Conservation (phyloP, 2,329 filamentous ascomycete genomes). For the Scytalidium sp. region DNA sequence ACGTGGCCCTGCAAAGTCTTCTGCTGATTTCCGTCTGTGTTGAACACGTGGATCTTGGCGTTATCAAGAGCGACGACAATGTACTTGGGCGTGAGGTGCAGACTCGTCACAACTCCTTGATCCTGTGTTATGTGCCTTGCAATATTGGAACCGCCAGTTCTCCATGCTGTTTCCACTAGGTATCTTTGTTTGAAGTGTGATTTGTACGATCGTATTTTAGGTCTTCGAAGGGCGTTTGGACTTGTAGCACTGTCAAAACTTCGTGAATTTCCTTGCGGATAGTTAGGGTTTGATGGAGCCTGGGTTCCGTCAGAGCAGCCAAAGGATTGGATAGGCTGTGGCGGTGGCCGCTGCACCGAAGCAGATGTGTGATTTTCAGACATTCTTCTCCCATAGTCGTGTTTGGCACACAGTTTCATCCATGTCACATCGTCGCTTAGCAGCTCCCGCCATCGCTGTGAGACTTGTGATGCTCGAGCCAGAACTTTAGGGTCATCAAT, state of each 20-base stretch:
- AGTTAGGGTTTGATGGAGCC: slow-evolving; percentile 13
- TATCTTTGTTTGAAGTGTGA: slow-evolving; percentile 98
- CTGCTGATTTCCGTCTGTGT: slow-evolving; percentile 83
- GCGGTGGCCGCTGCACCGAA: slow-evolving; percentile 20
- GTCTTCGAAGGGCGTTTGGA: slow-evolving; percentile 42
- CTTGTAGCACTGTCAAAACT: slow-evolving; percentile 53
- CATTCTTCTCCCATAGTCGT: slow-evolving; percentile 71
- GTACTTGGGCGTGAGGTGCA: slow-evolving; percentile 92
- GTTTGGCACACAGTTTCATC: slow-evolving; percentile 96
- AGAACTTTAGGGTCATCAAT: slow-evolving; percentile 96
- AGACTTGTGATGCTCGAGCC: slow-evolving; percentile 93
- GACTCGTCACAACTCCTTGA: slow-evolving; percentile 91
- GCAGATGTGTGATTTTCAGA: slow-evolving; percentile 33
- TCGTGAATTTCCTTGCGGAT: slow-evolving; percentile 30
- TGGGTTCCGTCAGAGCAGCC: background rate
- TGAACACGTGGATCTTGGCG: slow-evolving; percentile 97
- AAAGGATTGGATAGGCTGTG: slow-evolving; percentile 21
- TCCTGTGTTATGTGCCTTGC: slow-evolving; percentile 91
- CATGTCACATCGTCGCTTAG: slow-evolving; percentile 96
- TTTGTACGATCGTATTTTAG: slow-evolving; percentile 78
- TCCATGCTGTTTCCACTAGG: slow-evolving; percentile 95
- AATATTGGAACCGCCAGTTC: slow-evolving; percentile 81
- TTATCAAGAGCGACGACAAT: slow-evolving; percentile 98
- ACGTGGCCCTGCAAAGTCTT: slow-evolving; percentile 92
- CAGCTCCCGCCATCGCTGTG: slow-evolving; percentile 86